Conservation (phyloP, 352 stramenopile genomes). For the Globisporangium nunn region DNA sequence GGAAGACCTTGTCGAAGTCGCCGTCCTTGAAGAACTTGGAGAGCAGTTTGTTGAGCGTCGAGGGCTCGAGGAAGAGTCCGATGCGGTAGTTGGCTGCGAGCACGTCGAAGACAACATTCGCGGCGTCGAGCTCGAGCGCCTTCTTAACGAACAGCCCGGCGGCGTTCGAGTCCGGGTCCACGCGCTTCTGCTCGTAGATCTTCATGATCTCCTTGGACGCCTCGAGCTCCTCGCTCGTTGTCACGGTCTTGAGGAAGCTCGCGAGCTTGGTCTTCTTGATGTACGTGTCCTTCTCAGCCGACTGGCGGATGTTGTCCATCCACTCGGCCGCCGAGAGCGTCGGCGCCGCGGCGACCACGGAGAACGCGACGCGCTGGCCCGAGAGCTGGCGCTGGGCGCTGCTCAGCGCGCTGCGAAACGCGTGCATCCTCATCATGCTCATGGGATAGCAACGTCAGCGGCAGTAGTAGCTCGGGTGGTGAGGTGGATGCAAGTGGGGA, state of each 20-base stretch:
- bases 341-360: conserved; percentile 21
- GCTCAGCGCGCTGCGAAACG: conserved; percentile 58
- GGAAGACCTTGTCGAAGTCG: conserved; percentile 73
- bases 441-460: background rate
- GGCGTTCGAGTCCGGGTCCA: conserved; percentile 73
- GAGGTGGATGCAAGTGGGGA: background rate
- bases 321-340: conserved; percentile 60
- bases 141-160: conserved; percentile 79
- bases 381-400: conserved; percentile 42
- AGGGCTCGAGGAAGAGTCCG: conserved; percentile 69
- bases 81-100: conserved; percentile 81
- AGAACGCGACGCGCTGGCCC: conserved; percentile 28
- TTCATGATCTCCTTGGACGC: conserved; percentile 83
- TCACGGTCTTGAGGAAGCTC: conserved; percentile 80
- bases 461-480: background rate
- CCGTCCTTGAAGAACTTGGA: conserved; percentile 78
- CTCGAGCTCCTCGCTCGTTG: conserved; percentile 71
- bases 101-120: conserved; percentile 70
- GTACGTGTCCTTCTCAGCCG: conserved; percentile 62
- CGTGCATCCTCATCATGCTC: conserved; percentile 41
- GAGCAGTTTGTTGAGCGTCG: conserved; percentile 78
- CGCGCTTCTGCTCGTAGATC: conserved; percentile 82
- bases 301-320: conserved; percentile 75
- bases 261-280: conserved; percentile 83
- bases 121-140: conserved; percentile 65